These are phyloP conservation scores for Verbascum thapsus DNA, from an alignment of 257 asterid genomes.

Conservation along the genomic window DNA sequence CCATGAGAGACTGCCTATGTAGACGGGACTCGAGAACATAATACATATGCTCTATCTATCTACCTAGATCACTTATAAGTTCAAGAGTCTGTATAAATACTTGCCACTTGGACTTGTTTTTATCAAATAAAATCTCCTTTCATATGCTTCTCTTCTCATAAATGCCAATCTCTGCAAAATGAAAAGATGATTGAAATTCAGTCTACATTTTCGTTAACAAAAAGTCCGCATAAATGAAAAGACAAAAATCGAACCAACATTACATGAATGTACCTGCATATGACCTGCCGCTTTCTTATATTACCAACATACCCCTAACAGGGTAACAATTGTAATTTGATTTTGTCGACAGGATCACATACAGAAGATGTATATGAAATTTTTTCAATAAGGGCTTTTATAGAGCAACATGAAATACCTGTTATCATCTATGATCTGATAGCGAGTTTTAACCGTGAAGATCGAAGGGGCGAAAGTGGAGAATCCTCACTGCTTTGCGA, in stretches of 20 bases:
- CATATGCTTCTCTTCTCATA: background rate
- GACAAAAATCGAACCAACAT: background rate
- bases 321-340: too few species aligned
- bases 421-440: constrained; percentile 32
- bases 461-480: constrained; percentile 63
- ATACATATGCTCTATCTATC: constrained; percentile 7
- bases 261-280: background rate
- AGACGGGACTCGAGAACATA: constrained; percentile 7
- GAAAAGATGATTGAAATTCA: background rate
- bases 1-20: background rate
- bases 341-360: too few species aligned
- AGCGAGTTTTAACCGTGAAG: constrained; percentile 42
- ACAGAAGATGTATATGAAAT: too few species aligned
- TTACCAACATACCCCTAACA: too few species aligned
- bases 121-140: background rate
- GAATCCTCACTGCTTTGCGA: constrained; percentile 76
- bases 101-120: too few species aligned
- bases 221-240: background rate
- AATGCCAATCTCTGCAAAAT: constrained; percentile 7
- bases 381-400: too few species aligned
- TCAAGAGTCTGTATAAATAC: too few species aligned
- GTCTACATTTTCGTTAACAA: background rate
- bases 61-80: background rate
- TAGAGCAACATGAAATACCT: background rate
- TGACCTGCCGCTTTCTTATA: too few species aligned